Base-by-base conservation (phyloP, 2,329 filamentous ascomycete species). In the Pezicula rhizophila region DNA sequence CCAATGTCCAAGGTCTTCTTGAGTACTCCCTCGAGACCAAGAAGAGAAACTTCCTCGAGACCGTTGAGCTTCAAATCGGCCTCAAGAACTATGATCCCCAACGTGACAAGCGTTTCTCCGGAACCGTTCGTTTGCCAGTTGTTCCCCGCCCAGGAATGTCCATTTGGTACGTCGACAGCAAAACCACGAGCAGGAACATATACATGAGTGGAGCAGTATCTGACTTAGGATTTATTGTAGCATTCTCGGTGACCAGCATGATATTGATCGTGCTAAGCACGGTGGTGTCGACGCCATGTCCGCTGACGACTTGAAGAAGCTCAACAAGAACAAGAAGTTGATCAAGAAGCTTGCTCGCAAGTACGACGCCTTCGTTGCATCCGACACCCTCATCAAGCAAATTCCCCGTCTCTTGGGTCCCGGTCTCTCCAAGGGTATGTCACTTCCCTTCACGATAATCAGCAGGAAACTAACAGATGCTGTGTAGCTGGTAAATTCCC, bases 291-390 rank as follows among this genome's bases (percentile, higher is more conserved):
- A 99, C 71, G 90, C 92, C 78, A 97, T 97, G 93, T 95, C 89
- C 68, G 77, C 89, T 62, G 93, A 99, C 68, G 93, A 99, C 77
- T 79, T 99, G 78, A 99, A 99, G 89, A 99, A 99, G 87, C 89
- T 99, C 65, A 99, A 99, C 87, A 99, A 99, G 89, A 99, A 99
- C 89, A 97, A 99, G 89, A 99, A 99, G 87, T 86, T 97, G 69
- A 96, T 99, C 86, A 99, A 99, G 90, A 99, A 99, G 87, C 88
- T 99, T 63, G 93, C 93, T 59, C 90, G 91, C 85, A 99, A 99
- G 83, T 97, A 99, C 85, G 93, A 99, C 76, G 93, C 93, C 66
- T 99, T 99, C 79, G 77, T 99, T 71, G 87, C 93, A 72, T 97
- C 92, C 71, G 93, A 99, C 71, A 79, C 87, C 69, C 79, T 99